These are phyloP conservation scores for Pythium monospermum DNA, from an alignment of 352 stramenopile species.

Conservation along the genomic window DNA sequence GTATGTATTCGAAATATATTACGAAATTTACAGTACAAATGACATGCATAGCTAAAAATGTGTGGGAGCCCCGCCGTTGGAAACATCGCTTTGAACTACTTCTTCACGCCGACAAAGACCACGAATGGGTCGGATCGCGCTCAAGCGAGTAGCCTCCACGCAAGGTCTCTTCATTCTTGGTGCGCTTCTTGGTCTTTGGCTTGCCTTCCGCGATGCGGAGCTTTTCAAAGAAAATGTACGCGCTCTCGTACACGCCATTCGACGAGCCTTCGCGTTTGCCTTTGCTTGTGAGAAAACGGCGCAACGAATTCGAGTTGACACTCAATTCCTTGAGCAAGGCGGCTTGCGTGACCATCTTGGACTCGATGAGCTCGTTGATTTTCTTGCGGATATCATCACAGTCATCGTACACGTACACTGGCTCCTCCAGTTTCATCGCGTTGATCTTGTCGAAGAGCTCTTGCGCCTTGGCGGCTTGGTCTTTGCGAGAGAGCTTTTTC, in stretches of 20 bases:
- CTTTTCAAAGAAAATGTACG: conserved; percentile 57
- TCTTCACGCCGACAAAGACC: conserved; percentile 10
- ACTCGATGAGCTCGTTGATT: conserved; percentile 31
- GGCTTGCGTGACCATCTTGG: conserved; percentile 35
- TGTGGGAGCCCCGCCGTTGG: too few species aligned
- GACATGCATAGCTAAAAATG: too few species aligned
- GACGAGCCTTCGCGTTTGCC: conserved; percentile 40
- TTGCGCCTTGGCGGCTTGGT: conserved; percentile 28
- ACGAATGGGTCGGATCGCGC: conserved; percentile 25
- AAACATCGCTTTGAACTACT: too few species aligned
- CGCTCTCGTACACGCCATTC: conserved; percentile 40
- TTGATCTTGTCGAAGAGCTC: conserved; percentile 32
- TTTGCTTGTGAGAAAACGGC: conserved; percentile 42
- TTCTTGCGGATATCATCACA: conserved; percentile 52
- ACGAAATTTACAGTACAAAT: too few species aligned
- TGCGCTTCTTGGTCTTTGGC: conserved; percentile 42
- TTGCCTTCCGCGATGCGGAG: conserved; percentile 35
- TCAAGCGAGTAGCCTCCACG: conserved; percentile 22
- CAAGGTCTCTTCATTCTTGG: conserved; percentile 28
- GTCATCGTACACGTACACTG: conserved; percentile 49
- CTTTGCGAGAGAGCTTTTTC: conserved; percentile 18
- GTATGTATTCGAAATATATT: too few species aligned
- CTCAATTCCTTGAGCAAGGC: conserved; percentile 31
- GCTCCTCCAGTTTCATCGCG: conserved; percentile 29
- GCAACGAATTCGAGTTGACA: conserved; percentile 45